A percentile compares a stretch with the other conserved stretches of the same genome.
phyloP scores from a whole-genome alignment of 768 basidiomycete genomes.

The Mycena haematopus region DNA sequence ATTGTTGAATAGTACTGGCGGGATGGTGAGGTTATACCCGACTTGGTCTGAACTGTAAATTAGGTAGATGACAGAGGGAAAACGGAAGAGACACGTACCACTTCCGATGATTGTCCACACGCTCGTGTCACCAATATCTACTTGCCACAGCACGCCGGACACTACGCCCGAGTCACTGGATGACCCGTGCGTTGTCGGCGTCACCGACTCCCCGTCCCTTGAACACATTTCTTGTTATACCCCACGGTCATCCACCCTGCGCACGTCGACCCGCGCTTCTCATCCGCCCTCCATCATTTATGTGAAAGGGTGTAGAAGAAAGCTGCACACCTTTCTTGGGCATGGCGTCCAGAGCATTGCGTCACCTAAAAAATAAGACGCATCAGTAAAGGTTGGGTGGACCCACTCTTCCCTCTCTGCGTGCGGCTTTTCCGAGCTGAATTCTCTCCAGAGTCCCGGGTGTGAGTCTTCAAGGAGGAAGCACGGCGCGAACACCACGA shows the following conservation, averaged over 20 bases:
- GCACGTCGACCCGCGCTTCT: conserved; percentile 81
- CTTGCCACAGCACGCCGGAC: conserved; percentile 84
- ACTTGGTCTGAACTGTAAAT: conserved; percentile 69
- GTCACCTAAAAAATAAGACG: too few relatives aligned
- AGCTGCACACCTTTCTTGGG: too few relatives aligned
- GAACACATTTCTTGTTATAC: conserved; percentile 53
- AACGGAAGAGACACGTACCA: conserved; percentile 54
- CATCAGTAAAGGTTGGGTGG: too few relatives aligned
- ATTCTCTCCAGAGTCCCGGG: too few relatives aligned
- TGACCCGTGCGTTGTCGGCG: conserved; percentile 70
- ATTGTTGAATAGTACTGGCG: conserved; percentile 82
- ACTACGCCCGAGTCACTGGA: conserved; percentile 71
- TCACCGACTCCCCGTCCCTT: conserved; percentile 69
- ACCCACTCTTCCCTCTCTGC: too few relatives aligned
- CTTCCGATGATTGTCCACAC: conserved; percentile 96
- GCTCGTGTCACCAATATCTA: conserved; percentile 92
- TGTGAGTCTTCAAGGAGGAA: too few relatives aligned
- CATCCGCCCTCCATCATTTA: conserved; percentile 87
- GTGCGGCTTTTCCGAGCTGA: too few relatives aligned
- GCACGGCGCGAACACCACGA: too few relatives aligned
- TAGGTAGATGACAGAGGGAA: conserved; percentile 26
- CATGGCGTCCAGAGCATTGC: too few relatives aligned
- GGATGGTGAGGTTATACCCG: conserved; percentile 92
- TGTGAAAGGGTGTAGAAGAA: too few relatives aligned
- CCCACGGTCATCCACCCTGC: conserved; percentile 60